Conservation (phyloP, 805 yeast species). For the Monosporozyma yasuniensis region DNA sequence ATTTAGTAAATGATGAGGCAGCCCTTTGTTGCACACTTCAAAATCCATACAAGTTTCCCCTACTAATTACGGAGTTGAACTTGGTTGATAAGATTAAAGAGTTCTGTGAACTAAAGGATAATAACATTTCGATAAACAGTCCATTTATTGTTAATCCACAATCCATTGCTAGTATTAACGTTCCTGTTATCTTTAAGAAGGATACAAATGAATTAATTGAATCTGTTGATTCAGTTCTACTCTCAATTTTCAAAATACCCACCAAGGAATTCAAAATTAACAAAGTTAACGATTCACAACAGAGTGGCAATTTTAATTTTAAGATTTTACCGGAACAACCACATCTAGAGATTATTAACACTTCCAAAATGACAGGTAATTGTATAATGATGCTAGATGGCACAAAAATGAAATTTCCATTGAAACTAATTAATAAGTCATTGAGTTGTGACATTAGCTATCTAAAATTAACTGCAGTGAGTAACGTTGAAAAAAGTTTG, state of each 20-base stretch:
- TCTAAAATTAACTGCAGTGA: slow-evolving; percentile 14
- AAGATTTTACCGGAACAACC: slow-evolving; percentile 27
- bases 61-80: slow-evolving; percentile 45
- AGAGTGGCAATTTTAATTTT: slow-evolving; percentile 7
- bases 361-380: slow-evolving; percentile 18
- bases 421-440: slow-evolving; percentile 24
- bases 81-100: slow-evolving; percentile 30
- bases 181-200: slow-evolving; percentile 16
- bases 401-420: slow-evolving; percentile 14
- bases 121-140: slow-evolving; percentile 9
- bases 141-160: slow-evolving; percentile 34
- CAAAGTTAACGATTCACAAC: too few species aligned
- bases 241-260: slow-evolving; percentile 22
- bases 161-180: slow-evolving; percentile 31
- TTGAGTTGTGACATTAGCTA: slow-evolving; percentile 20
- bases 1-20: slow-evolving; percentile 53
- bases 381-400: slow-evolving; percentile 28
- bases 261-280: slow-evolving; percentile 7
- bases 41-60: slow-evolving; percentile 73
- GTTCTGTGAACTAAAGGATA: slow-evolving; percentile 14
- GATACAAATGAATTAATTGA: slow-evolving; percentile 10
- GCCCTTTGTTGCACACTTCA: slow-evolving; percentile 52
- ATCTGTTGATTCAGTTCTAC: slow-evolving; percentile 9
- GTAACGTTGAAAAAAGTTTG: slow-evolving; percentile 19
- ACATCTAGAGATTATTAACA: slow-evolving; percentile 20